Percentiles rank a stretch among this genome's conserved stretches.
These are phyloP conservation scores for Rhizopogon vulgaris DNA, from an alignment of 768 basidiomycete genomes.

Conservation along the genomic window DNA sequence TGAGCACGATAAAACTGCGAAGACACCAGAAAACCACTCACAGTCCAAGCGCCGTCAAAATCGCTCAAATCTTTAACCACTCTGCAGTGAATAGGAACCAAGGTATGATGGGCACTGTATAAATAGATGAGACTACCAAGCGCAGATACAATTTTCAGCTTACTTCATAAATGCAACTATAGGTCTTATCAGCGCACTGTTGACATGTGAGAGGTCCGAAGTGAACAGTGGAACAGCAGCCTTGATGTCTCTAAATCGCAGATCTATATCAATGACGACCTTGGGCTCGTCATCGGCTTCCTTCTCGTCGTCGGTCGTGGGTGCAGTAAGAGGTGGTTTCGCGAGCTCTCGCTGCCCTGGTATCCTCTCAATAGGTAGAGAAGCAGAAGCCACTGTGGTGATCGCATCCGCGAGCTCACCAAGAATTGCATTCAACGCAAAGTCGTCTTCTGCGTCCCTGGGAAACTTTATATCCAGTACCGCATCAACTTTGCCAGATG, in stretches of 20 bases:
- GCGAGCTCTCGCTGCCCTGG: slow-evolving; percentile 85
- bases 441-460: slow-evolving; percentile 63
- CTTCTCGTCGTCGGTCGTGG: slow-evolving; percentile 35
- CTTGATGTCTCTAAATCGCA: slow-evolving; percentile 92
- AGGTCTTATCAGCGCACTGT: slow-evolving; percentile 87
- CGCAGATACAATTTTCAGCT: slow-evolving; percentile 15
- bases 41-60: slow-evolving; percentile 97
- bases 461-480: slow-evolving; percentile 98
- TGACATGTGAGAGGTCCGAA: slow-evolving; percentile 82
- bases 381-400: slow-evolving; percentile 50
- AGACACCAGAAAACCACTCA: slow-evolving; percentile 32
- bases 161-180: slow-evolving; percentile 99
- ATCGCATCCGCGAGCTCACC: slow-evolving; percentile 91
- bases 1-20: slow-evolving; percentile 10
- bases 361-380: slow-evolving; percentile 50
- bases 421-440: slow-evolving; percentile 73
- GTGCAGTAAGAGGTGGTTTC: slow-evolving; percentile 78
- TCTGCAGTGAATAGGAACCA: slow-evolving; percentile 90
- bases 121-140: slow-evolving; percentile 3
- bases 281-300: slow-evolving; percentile 33
- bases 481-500: slow-evolving; percentile 92
- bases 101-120: slow-evolving; percentile 80
- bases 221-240: slow-evolving; percentile 92
- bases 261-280: slow-evolving; percentile 84
- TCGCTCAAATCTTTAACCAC: slow-evolving; percentile 78